Base-by-base conservation (phyloP, 2,329 filamentous ascomycete genomes). In the Pseudogymnoascus sp. region DNA sequence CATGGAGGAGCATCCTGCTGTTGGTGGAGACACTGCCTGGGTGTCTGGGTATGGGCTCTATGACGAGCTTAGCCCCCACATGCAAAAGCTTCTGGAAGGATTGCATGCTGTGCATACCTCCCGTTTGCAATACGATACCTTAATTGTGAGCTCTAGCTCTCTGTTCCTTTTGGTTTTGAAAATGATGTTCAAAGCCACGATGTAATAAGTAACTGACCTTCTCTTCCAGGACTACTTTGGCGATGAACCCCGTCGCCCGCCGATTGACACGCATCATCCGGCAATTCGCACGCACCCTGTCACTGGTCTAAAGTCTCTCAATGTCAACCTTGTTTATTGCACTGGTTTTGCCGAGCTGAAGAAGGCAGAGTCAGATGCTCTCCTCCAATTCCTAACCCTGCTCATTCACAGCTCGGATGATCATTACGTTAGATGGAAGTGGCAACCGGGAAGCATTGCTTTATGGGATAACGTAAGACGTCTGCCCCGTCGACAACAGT, bases 251-350 rank as follows among this genome's bases (percentile, higher is more conserved):
- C 66, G 65, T 18, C 64, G 68, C 3, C 65, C 65, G 8, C 68
- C 68, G 26, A 65, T 69, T 33, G 68, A 69, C 41, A 67, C 66
- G 1, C 65, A 68, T 34, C 68, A 70, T 41, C 68, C 67, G 7
- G 65, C 67, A 1, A 60, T 70, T 26, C 64, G 69, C 30, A 70
- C 68, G 3, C 69, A 70, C 55, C 68, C 68, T 5, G 68, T 70
- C 18, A 67, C 68, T 1, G 62, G 65, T 4, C 60, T 65, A 9
- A 66, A 67, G 61, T 60, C 67, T 35, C 60, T 69, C 7, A 68
- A 67, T 8, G 62, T 66, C 5, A 69, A 68, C 34, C 58, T 61
- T 6, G 60, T 58, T 12, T 68, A 62, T 41, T 60, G 58, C 39
- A 66, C 63, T 18, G 64, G 64, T 1, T 65, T 69, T 56, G 66